phyloP scores from a whole-genome alignment of 257 asterid species.

The Avicennia marina region DNA sequence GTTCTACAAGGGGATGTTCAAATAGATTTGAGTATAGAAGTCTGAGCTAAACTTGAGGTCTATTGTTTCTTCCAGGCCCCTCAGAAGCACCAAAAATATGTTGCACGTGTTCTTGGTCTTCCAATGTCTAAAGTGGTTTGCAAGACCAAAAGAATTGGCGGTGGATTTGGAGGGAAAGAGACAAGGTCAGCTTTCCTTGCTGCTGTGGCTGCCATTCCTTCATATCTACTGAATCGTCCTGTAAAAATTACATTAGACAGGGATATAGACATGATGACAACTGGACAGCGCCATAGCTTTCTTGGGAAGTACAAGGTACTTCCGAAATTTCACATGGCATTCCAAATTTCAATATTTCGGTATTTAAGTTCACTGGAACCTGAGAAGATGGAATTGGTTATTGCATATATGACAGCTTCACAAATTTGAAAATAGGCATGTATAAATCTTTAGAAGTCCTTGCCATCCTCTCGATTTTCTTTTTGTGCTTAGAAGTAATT shows the following conservation, averaged over 20 bases:
- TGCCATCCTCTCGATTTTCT: no score
- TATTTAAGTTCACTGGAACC: no score
- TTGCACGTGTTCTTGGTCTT: slow-evolving; percentile 79
- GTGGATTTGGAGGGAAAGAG: slow-evolving; percentile 99
- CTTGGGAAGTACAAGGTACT: slow-evolving; percentile 88
- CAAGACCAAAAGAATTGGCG: slow-evolving; percentile 94
- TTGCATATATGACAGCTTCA: no score
- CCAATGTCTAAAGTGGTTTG: slow-evolving; percentile 98
- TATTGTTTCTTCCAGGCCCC: slow-evolving; percentile 53
- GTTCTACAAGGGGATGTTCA: background rate
- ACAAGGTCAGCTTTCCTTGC: slow-evolving; percentile 84
- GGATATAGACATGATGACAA: slow-evolving; percentile 87
- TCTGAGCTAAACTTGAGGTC: slow-evolving; percentile 4
- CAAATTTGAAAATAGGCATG: no score
- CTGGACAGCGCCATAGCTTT: slow-evolving; percentile 95
- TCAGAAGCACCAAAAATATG: slow-evolving; percentile 89
- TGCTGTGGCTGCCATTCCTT: slow-evolving; percentile 79
- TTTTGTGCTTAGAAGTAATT: no score
- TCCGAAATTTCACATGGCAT: no score
- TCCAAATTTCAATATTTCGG: no score
- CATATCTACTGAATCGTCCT: slow-evolving; percentile 82
- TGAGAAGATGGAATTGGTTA: no score
- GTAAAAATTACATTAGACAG: slow-evolving; percentile 84
- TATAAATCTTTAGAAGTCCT: no score
- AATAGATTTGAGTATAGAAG: background rate